These are phyloP conservation scores for Chrysosporium keratinophilum DNA, from an alignment of 2,329 filamentous ascomycete genomes.

Conservation along the genomic window DNA sequence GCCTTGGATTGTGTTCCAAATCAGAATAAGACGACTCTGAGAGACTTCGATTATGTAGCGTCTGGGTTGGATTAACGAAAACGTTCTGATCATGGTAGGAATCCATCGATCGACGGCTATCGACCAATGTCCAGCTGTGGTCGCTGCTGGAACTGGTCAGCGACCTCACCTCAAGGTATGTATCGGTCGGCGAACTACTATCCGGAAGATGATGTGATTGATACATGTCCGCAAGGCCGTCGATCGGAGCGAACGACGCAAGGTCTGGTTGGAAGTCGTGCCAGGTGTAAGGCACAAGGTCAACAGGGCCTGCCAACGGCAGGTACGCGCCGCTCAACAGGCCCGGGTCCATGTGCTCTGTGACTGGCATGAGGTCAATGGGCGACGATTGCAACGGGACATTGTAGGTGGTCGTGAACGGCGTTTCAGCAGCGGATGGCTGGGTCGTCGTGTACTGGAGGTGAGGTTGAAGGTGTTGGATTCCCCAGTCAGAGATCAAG, in stretches of 20 bases:
- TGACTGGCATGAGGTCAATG: conserved; percentile 48
- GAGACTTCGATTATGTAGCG: conserved; percentile 73
- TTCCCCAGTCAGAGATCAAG: conserved; percentile 39
- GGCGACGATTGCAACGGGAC: conserved; percentile 37
- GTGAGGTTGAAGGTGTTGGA: conserved; percentile 33
- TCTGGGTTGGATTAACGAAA: conserved; percentile 88
- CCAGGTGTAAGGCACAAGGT: conserved; percentile 60
- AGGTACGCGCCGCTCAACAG: conserved; percentile 56
- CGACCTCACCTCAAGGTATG: conserved; percentile 77
- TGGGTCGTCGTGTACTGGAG: conserved; percentile 33
- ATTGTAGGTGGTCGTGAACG: conserved; percentile 49
- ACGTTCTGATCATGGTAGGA: conserved; percentile 51
- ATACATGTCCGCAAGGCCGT: conserved; percentile 38
- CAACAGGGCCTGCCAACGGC: conserved; percentile 46
- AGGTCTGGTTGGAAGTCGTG: conserved; percentile 67
- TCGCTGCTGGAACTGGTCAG: conserved; percentile 69
- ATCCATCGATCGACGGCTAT: conserved; percentile 63
- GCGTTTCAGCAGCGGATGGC: conserved; percentile 44
- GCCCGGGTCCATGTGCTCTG: conserved; percentile 51
- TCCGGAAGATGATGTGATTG: conserved; percentile 36
- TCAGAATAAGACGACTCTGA: conserved; percentile 77
- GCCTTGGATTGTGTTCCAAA: conserved; percentile 50
- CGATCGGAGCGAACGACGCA: conserved; percentile 43
- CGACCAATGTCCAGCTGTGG: conserved; percentile 76
- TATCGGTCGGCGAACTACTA: conserved; percentile 61